Evolutionary conservation across 129 eudicot species (phyloP).

Genomic region (Flaveria linearis): DNA sequence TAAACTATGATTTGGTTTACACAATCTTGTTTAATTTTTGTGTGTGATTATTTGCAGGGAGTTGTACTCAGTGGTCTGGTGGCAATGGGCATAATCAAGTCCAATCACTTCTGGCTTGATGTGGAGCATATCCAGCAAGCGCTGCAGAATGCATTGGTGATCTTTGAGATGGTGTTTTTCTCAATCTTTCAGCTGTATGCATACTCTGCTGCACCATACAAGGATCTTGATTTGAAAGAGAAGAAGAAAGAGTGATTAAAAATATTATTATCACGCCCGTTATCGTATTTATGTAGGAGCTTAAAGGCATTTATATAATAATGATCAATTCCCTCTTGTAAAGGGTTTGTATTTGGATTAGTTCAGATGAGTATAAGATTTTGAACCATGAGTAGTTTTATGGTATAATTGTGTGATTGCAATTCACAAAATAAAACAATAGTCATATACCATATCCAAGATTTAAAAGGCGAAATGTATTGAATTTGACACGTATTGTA

Average conservation of each 20-base stretch:
- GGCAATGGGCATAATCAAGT: conserved; percentile 62
- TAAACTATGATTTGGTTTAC: neutral
- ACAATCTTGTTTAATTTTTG: neutral
- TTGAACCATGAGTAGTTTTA: conserved; percentile 8
- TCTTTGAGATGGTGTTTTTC: conserved; percentile 92
- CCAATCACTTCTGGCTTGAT: conserved; percentile 81
- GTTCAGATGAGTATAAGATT: conserved; percentile 14
- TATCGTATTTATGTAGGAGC: conserved; percentile 27
- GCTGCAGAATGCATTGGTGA: conserved; percentile 65
- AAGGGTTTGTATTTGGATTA: conserved; percentile 35
- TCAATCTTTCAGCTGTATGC: conserved; percentile 73
- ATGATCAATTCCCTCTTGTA: conserved; percentile 3
- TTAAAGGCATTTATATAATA: conserved; percentile 5
- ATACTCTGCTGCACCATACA: conserved; percentile 82
- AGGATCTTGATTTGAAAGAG: conserved; percentile 38
- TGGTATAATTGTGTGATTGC: conserved; percentile 1
- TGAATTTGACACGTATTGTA: no score
- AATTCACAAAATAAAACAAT: neutral
- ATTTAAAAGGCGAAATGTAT: no score
- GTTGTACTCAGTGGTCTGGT: conserved; percentile 66
- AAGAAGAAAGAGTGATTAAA: conserved; percentile 66
- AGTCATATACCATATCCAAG: neutral
- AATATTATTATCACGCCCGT: conserved; percentile 2
- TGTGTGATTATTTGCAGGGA: conserved; percentile 52
- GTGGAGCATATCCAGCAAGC: conserved; percentile 80